Evolutionary conservation across 2,329 filamentous ascomycete species (phyloP), one percentile per base, ranked within the genome.

Genomic region (Claviceps citrina): DNA sequence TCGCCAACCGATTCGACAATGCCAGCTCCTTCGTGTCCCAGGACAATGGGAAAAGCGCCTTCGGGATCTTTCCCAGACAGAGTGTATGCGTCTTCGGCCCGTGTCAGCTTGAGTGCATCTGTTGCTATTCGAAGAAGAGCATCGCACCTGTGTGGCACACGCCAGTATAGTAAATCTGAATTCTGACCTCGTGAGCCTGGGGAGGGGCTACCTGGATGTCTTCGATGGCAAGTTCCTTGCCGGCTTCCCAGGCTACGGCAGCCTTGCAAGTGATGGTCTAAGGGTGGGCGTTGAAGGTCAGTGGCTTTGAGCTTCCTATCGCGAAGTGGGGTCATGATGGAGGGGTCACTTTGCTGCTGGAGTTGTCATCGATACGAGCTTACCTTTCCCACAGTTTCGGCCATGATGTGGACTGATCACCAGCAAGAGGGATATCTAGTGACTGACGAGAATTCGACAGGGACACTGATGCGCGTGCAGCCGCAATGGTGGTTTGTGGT

Each of bases 191-290:
- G 66, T 93, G 76, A 46, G 89, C 87, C 64, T 73, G 78, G 44
- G 91, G 91, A 47, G 89, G 82, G 39, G 72, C 76, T 49, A 98
- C 91, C 67, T 96, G 87, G 54, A 98, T 71, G 51, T 93, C 84
- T 67, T 98, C 91, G 51, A 96, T 73, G 54, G 71, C 77, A 49
- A 98, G 75, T 51, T 84, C 80, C 68, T 94, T 84, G 59, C 83
- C 87, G 36, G 91, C 86, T 65, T 87, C 89, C 91, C 91, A 98
- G 61, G 91, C 91, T 48, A 98, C 82, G 55, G 91, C 91, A 51
- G 91, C 91, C 81, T 91, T 89, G 76, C 87, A 95, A 55, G 80
- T 93, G 60, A 94, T 94, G 54, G 84, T 85, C 85, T 95, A 54
- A 4, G 16, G n/a, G 26, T n/a, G 33, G 33, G 19, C 22, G 19